Percentiles rank a stretch among this genome's conserved stretches.
Conservation (phyloP, 495 filamentous ascomycete genomes). For the Penicillium samsonianum region DNA sequence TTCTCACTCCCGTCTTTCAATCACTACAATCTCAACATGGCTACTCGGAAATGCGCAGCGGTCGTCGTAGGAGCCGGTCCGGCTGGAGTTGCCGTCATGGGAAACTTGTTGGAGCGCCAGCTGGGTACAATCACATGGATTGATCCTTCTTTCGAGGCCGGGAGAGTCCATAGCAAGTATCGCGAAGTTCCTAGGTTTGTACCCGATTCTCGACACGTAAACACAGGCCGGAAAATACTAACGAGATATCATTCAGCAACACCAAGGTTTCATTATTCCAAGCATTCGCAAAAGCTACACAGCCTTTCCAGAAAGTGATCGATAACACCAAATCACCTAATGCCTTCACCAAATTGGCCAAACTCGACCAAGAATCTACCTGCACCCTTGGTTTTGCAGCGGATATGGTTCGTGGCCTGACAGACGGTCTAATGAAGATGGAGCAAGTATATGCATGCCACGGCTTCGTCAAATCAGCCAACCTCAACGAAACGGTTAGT, state of each 20-base stretch:
- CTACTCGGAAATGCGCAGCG: constrained; percentile 45
- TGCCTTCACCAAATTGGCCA: constrained; percentile 52
- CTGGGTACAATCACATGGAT: constrained; percentile 54
- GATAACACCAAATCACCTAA: constrained; percentile 49
- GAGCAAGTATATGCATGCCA: constrained; percentile 43
- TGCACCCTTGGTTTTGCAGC: constrained; percentile 56
- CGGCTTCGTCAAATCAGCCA: constrained; percentile 45
- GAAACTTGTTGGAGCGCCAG: constrained; percentile 57
- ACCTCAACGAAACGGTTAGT: constrained; percentile 35
- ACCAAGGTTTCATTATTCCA: constrained; percentile 57
- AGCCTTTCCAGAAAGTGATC: constrained; percentile 51
- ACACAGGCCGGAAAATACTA: constrained; percentile 7
- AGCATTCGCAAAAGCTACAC: constrained; percentile 48
- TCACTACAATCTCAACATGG: constrained; percentile 26
- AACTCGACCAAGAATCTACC: constrained; percentile 54
- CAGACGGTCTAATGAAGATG: constrained; percentile 50
- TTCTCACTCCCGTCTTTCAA: neutral
- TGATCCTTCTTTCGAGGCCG: constrained; percentile 54
- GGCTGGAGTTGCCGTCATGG: constrained; percentile 57
- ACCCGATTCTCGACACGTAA: neutral
- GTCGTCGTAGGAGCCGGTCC: constrained; percentile 60
- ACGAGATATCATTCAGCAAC: constrained; percentile 32
- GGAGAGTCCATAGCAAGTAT: constrained; percentile 54
- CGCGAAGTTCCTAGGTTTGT: constrained; percentile 58
- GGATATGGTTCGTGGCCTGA: constrained; percentile 53